phyloP scores from a whole-genome alignment of 306 rosid genomes.

The Mucuna pruriens region DNA sequence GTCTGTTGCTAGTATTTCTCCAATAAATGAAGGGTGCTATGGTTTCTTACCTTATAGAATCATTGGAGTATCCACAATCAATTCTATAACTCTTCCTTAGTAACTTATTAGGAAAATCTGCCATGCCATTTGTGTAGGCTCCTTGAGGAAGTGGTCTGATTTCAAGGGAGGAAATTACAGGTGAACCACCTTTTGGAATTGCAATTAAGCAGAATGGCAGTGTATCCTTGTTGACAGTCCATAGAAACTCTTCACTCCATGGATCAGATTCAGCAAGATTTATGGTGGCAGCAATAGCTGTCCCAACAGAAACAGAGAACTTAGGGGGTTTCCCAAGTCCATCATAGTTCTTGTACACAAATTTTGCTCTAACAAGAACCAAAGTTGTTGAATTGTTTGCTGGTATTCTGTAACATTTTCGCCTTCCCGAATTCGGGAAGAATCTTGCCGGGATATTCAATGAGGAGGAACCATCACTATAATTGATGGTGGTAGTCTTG shows the following conservation, averaged over 20 bases:
- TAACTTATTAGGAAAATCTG: slow-evolving; percentile 56
- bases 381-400: slow-evolving; percentile 55
- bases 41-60: slow-evolving; percentile 63
- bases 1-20: not conserved
- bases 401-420: slow-evolving; percentile 66
- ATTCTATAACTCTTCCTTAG: slow-evolving; percentile 72
- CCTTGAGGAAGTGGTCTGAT: slow-evolving; percentile 78
- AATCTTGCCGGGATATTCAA: slow-evolving; percentile 54
- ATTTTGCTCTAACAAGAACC: slow-evolving; percentile 80
- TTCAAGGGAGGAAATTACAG: slow-evolving; percentile 81
- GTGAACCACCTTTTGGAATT: slow-evolving; percentile 61
- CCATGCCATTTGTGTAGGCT: slow-evolving; percentile 70
- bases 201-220: slow-evolving; percentile 66
- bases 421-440: slow-evolving; percentile 54
- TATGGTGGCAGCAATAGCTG: slow-evolving; percentile 62
- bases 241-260: slow-evolving; percentile 78
- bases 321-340: slow-evolving; percentile 69
- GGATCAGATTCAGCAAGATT: slow-evolving; percentile 72
- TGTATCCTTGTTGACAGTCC: slow-evolving; percentile 66
- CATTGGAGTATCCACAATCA: slow-evolving; percentile 75
- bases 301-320: slow-evolving; percentile 83
- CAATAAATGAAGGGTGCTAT: not conserved
- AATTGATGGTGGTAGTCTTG: slow-evolving; percentile 49
- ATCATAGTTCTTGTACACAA: slow-evolving; percentile 81
- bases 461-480: slow-evolving; percentile 46